Evolutionary conservation across 2,329 filamentous ascomycete species (phyloP).

Genomic region (Fusarium austroafricanum): DNA sequence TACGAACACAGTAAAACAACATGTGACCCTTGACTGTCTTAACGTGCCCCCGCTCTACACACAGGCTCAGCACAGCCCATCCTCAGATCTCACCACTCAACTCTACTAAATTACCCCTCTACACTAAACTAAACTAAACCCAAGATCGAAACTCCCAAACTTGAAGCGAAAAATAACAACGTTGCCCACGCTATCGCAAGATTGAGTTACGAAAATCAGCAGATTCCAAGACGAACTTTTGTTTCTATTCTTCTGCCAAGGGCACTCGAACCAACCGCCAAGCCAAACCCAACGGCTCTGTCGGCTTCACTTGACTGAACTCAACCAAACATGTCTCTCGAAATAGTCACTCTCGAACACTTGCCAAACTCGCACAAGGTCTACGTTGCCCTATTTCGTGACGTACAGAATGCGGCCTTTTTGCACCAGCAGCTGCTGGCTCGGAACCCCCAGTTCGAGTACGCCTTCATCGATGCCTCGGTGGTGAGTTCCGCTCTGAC

Average conservation of each 20-base stretch:
- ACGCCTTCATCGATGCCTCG: constrained; percentile 90
- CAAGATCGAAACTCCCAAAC: constrained; percentile 14
- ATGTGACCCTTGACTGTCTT: constrained; percentile 23
- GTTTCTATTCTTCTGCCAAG: background rate
- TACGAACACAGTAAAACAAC: constrained; percentile 27
- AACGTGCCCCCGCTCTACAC: constrained; percentile 24
- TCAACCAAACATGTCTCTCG: constrained; percentile 66
- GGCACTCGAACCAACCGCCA: background rate
- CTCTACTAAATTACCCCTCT: constrained; percentile 36
- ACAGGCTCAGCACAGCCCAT: constrained; percentile 13
- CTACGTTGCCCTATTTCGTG: constrained; percentile 78
- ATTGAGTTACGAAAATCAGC: constrained; percentile 15
- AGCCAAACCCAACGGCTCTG: background rate
- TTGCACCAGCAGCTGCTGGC: constrained; percentile 86
- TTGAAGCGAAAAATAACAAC: constrained; percentile 6
- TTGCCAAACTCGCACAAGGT: constrained; percentile 74
- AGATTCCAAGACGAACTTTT: constrained; percentile 13
- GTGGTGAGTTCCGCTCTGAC: constrained; percentile 67
- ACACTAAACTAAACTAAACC: constrained; percentile 40
- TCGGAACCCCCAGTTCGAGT: constrained; percentile 88
- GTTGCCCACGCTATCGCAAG: constrained; percentile 6
- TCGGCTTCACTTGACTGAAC: background rate
- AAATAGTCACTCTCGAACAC: constrained; percentile 80
- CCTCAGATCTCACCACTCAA: constrained; percentile 15
- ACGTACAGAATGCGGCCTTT: constrained; percentile 81